Evolutionary conservation across 2,329 filamentous ascomycete genomes (phyloP).

Genomic region (Neofusicoccum ribis): DNA sequence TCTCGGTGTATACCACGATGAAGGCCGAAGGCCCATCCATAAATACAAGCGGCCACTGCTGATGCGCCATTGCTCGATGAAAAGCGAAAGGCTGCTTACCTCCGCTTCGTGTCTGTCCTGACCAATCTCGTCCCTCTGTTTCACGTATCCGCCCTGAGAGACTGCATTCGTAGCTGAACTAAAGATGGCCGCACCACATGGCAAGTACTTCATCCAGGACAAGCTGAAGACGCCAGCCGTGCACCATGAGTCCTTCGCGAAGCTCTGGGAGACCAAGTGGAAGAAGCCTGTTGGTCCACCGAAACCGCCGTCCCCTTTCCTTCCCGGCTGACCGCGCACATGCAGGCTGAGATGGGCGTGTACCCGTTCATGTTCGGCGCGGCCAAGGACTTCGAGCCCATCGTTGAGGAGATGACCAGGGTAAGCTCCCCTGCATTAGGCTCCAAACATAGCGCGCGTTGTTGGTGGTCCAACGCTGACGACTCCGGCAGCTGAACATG

Average conservation of each 20-base stretch:
- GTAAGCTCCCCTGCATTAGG: constrained; percentile 33
- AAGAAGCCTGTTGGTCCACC: constrained; percentile 58
- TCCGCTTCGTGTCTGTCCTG: background rate
- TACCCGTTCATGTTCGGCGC: constrained; percentile 75
- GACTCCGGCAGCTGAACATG: constrained; percentile 49
- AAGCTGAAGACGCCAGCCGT: constrained; percentile 43
- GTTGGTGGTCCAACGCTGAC: too few relatives aligned
- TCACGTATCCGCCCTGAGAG: background rate
- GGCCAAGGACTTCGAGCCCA: constrained; percentile 67
- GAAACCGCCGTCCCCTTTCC: background rate
- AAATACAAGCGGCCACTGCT: too few relatives aligned
- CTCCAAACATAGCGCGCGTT: too few relatives aligned
- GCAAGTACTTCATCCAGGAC: constrained; percentile 50
- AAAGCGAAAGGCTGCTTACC: background rate
- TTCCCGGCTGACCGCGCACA: background rate
- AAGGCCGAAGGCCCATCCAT: background rate
- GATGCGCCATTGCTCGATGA: too few relatives aligned
- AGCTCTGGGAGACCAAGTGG: constrained; percentile 75
- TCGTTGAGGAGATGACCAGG: constrained; percentile 64
- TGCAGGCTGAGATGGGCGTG: constrained; percentile 54
- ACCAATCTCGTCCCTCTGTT: background rate
- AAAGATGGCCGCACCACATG: constrained; percentile 43
- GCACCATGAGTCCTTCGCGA: constrained; percentile 49
- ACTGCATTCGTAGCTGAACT: background rate
- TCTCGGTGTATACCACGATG: background rate